Percentiles rank a stretch among this genome's conserved stretches.
Evolutionary conservation across 2,329 filamentous ascomycete genomes (phyloP).

Genomic region (Clonostachys rhizophaga): DNA sequence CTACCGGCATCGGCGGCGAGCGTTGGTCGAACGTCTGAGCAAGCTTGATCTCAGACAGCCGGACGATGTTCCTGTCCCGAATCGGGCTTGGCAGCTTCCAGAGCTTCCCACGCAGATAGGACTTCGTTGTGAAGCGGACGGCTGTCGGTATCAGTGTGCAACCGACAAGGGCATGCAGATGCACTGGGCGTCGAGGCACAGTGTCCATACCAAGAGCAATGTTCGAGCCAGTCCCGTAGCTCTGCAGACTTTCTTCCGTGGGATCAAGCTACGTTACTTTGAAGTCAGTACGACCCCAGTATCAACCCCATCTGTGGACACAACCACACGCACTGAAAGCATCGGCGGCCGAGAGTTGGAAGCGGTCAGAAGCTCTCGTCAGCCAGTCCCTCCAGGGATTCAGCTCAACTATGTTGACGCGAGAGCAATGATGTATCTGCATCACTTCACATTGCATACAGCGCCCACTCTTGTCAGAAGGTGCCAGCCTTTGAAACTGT

Average conservation of each 20-base stretch:
- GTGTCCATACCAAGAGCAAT: conserved; percentile 3
- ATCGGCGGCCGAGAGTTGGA: no score
- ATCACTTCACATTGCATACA: no score
- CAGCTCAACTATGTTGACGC: no score
- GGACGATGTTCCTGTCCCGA: conserved; percentile 17
- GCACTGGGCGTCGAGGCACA: conserved; percentile 20
- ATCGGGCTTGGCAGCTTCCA: no score
- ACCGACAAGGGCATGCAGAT: conserved; percentile 25
- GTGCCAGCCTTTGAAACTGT: no score
- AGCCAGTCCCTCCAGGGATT: no score
- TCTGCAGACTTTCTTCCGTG: conserved; percentile 29
- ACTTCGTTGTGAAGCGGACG: conserved; percentile 15
- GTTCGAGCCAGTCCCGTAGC: conserved; percentile 6
- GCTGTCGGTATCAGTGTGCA: conserved; percentile 20
- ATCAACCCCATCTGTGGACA: no score
- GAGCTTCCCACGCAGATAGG: conserved; percentile 18
- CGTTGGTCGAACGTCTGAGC: conserved; percentile 13
- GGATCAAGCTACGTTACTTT: conserved; percentile 28
- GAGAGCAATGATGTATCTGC: no score
- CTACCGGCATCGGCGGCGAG: conserved; percentile 21
- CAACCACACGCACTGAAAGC: no score
- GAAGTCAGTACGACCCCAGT: conserved; percentile 12
- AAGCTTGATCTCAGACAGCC: conserved; percentile 19
- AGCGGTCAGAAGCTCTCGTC: no score
- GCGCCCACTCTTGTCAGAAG: no score